phyloP scores from a whole-genome alignment of 1,139 yeast species.

The Pneumocystis carinii region DNA sequence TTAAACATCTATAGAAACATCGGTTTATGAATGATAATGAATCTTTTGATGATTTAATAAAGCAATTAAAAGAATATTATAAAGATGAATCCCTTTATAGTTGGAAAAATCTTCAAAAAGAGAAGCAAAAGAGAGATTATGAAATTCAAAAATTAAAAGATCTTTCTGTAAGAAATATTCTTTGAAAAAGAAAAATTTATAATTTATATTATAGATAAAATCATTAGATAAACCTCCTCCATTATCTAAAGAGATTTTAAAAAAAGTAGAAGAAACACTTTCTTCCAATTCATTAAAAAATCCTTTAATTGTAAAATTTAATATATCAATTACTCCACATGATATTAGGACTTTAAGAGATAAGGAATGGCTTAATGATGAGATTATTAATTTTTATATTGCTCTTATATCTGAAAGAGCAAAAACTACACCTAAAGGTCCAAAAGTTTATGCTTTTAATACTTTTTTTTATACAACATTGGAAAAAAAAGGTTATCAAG shows the following conservation, averaged over 20 bases:
- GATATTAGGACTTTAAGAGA: slow-evolving; percentile 63
- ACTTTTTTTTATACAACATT: slow-evolving; percentile 53
- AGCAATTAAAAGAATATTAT: neutral
- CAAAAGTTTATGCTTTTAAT: slow-evolving; percentile 54
- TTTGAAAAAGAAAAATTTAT: neutral
- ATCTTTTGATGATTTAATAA: neutral
- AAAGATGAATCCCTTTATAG: neutral
- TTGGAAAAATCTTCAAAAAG: neutral
- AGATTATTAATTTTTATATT: slow-evolving; percentile 70
- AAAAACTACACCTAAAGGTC: slow-evolving; percentile 18
- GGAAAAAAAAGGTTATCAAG: slow-evolving; percentile 50
- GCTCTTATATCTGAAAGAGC: slow-evolving; percentile 39
- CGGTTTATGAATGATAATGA: neutral
- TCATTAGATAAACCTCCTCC: neutral
- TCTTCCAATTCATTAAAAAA: neutral
- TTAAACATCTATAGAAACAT: neutral
- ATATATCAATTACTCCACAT: slow-evolving; percentile 45
- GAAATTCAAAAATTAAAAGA: neutral
- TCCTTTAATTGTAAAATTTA: slow-evolving; percentile 29
- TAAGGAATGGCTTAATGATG: slow-evolving; percentile 79
- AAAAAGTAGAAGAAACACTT: neutral
- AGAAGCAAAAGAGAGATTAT: neutral
- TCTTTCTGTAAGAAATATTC: neutral
- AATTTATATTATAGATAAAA: neutral
- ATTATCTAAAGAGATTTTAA: neutral